Percentiles rank a stretch among this genome's conserved stretches.
These are phyloP conservation scores for Serendipita sp. DNA, from an alignment of 768 basidiomycete species.

Conservation along the genomic window DNA sequence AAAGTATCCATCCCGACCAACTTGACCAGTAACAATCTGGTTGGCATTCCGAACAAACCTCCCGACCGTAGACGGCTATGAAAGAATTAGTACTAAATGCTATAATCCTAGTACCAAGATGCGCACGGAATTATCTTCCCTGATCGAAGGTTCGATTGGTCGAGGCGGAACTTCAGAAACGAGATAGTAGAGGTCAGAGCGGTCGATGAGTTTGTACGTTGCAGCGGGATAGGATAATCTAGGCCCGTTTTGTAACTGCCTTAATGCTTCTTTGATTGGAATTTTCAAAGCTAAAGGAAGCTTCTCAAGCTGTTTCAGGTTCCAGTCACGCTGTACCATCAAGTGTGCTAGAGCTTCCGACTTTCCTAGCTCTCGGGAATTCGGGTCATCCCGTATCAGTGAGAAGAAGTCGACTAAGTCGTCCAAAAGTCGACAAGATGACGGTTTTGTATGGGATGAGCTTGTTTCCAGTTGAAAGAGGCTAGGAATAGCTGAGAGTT, in stretches of 20 bases:
- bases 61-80: constrained; percentile 13
- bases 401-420: not conserved
- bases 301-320: constrained; percentile 8
- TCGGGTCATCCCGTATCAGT: constrained; percentile 8
- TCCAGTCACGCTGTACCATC: constrained; percentile 10
- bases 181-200: constrained; percentile 56
- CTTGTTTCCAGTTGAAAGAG: not conserved
- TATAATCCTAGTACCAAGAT: constrained; percentile 30
- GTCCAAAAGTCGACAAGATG: not conserved
- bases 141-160: constrained; percentile 41
- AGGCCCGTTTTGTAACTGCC: constrained; percentile 68
- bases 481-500: not conserved
- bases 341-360: constrained; percentile 14
- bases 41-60: constrained; percentile 9
- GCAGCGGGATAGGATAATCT: constrained; percentile 55
- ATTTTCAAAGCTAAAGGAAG: constrained; percentile 12
- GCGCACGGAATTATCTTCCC: constrained; percentile 30
- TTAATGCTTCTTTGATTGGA: constrained; percentile 71
- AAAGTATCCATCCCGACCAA: not conserved
- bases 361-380: constrained; percentile 11
- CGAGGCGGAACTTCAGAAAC: constrained; percentile 30
- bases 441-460: not conserved
- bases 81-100: constrained; percentile 33
- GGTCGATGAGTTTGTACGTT: constrained; percentile 51
- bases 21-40: not conserved